A percentile compares a stretch with the other conserved stretches of the same genome.
Conservation (phyloP, 148 eudicot genomes). For the Rhododendron mucronatum region DNA sequence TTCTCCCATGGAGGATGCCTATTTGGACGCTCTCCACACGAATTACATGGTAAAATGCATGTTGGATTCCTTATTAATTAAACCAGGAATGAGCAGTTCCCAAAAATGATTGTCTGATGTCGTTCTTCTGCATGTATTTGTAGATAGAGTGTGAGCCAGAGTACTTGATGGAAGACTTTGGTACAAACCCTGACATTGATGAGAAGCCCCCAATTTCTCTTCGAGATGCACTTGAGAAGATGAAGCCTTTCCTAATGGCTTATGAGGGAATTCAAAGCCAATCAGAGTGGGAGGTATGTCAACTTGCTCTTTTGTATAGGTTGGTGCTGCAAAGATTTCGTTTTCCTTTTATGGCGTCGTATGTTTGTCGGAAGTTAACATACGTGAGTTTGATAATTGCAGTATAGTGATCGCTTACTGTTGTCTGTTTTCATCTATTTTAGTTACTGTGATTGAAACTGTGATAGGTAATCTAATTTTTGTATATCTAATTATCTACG, state of each 20-base stretch:
- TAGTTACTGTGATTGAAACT: background rate
- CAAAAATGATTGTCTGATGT: background rate
- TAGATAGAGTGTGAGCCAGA: constrained; percentile 95
- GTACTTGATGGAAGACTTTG: constrained; percentile 77
- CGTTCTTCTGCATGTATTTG: constrained; percentile 12
- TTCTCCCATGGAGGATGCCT: constrained; percentile 51
- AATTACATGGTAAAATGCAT: constrained; percentile 54
- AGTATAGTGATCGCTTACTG: background rate
- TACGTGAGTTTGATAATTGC: background rate
- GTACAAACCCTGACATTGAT: constrained; percentile 73
- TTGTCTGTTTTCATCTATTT: background rate
- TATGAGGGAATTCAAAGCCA: constrained; percentile 67
- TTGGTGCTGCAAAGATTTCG: background rate
- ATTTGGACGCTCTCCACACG: constrained; percentile 58
- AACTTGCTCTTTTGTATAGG: background rate
- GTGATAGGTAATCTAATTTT: background rate
- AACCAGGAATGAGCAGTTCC: background rate
- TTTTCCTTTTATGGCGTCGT: background rate
- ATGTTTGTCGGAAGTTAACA: background rate
- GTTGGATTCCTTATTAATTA: background rate
- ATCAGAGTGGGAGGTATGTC: constrained; percentile 89
- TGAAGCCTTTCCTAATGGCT: constrained; percentile 85
- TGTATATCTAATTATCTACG: background rate
- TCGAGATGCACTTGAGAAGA: constrained; percentile 78
- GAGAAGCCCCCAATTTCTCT: constrained; percentile 83